A percentile compares a stretch with the other conserved stretches of the same genome.
These are phyloP conservation scores for Cardiospermum halicacabum DNA, from an alignment of 345 rosid species.

Conservation along the genomic window DNA sequence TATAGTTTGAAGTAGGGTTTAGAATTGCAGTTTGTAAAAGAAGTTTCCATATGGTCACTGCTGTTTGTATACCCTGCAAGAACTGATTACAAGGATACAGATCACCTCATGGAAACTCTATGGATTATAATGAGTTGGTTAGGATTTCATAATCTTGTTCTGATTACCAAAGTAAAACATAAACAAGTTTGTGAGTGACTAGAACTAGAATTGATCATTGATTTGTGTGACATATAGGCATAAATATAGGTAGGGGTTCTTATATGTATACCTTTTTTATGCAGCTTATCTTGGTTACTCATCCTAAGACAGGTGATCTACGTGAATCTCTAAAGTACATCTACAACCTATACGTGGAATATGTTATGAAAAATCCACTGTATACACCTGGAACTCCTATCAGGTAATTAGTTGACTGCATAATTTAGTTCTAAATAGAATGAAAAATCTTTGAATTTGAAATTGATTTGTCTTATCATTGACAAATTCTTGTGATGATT, in stretches of 20 bases:
- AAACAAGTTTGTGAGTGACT: neutral
- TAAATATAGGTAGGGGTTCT: neutral
- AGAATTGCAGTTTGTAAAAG: neutral
- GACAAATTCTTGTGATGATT: neutral
- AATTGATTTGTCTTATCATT: neutral
- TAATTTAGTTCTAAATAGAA: slow-evolving; percentile 1
- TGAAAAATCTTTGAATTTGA: neutral
- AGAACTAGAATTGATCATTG: neutral
- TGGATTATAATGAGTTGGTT: neutral
- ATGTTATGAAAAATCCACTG: slow-evolving; percentile 77
- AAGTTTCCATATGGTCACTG: neutral
- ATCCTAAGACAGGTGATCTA: slow-evolving; percentile 88
- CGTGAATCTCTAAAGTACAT: slow-evolving; percentile 76
- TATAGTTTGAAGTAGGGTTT: neutral
- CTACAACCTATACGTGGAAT: slow-evolving; percentile 83
- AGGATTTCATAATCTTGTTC: neutral
- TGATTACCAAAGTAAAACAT: neutral
- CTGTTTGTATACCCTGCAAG: neutral
- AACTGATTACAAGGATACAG: neutral
- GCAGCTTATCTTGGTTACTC: slow-evolving; percentile 82
- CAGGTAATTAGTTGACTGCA: slow-evolving; percentile 51
- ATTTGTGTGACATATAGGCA: neutral
- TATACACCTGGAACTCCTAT: slow-evolving; percentile 74
- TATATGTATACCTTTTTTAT: neutral
- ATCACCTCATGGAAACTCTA: neutral